Percentiles rank a stretch among this genome's conserved stretches.
Evolutionary conservation across 495 filamentous ascomycete species (phyloP).

Genomic region (Neurospora tetrasperma): DNA sequence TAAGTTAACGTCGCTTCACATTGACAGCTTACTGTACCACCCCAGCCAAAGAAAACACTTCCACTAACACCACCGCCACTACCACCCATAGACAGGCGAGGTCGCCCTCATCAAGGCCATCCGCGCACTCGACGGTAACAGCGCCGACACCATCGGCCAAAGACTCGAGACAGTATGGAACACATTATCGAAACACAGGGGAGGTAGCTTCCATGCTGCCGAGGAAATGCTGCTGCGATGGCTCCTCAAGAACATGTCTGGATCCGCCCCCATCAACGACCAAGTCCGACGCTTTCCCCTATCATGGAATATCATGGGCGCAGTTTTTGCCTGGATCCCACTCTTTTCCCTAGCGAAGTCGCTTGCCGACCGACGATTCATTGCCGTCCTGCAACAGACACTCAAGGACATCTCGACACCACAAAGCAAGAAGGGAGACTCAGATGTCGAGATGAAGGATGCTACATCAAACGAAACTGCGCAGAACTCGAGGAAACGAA

Average conservation of each 20-base stretch:
- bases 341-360: conserved; percentile 35
- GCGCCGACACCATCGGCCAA: conserved; percentile 24
- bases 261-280: conserved; percentile 29
- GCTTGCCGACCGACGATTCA: conserved; percentile 34
- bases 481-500: conserved; percentile 27
- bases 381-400: conserved; percentile 30
- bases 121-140: conserved; percentile 30
- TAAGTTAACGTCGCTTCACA: not conserved
- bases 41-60: not conserved
- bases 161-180: conserved; percentile 31
- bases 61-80: not conserved
- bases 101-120: conserved; percentile 17
- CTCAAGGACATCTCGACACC: conserved; percentile 32
- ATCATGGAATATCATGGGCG: conserved; percentile 32
- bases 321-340: conserved; percentile 32
- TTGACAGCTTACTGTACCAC: not conserved
- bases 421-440: conserved; percentile 5
- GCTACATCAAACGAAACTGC: conserved; percentile 3
- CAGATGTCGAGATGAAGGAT: conserved; percentile 23
- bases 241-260: conserved; percentile 40
- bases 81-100: conserved; percentile 13
- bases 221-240: conserved; percentile 39
- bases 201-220: conserved; percentile 31
- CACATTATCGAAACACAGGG: conserved; percentile 18
- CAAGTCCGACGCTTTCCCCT: conserved; percentile 34